Conservation (phyloP, 768 basidiomycete species). For the Termitomyces sp. region DNA sequence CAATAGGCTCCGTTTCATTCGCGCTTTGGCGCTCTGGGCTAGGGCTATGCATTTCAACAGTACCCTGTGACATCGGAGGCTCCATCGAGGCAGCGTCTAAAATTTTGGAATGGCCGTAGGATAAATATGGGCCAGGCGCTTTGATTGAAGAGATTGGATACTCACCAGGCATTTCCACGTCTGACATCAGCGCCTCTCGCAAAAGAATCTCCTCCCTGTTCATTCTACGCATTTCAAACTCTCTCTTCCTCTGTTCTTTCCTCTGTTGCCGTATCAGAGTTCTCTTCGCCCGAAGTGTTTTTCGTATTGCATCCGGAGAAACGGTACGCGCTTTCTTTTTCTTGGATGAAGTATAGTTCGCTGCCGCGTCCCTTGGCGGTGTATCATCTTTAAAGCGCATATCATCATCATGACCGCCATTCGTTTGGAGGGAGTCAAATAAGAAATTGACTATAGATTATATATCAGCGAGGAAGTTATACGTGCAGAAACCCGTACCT, state of each 20-base stretch:
- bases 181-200: slow-evolving; percentile 34
- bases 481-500: slow-evolving; percentile 29
- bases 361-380: slow-evolving; percentile 25
- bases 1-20: slow-evolving; percentile 10
- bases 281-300: slow-evolving; percentile 31
- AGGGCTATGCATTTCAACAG: slow-evolving; percentile 15
- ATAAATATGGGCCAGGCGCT: neutral
- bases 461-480: slow-evolving; percentile 1
- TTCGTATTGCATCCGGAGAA: slow-evolving; percentile 42
- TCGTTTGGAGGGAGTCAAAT: slow-evolving; percentile 31
- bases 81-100: slow-evolving; percentile 3
- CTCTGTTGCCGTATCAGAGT: slow-evolving; percentile 40
- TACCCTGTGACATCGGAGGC: slow-evolving; percentile 7
- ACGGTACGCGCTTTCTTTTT: slow-evolving; percentile 50
- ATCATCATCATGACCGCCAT: slow-evolving; percentile 27
- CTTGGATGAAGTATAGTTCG: slow-evolving; percentile 28
- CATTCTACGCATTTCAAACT: slow-evolving; percentile 35
- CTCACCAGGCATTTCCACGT: slow-evolving; percentile 22
- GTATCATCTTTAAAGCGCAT: slow-evolving; percentile 29
- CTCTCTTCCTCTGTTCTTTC: slow-evolving; percentile 34
- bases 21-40: slow-evolving; percentile 4
- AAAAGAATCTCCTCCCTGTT: slow-evolving; percentile 36
- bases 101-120: neutral
- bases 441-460: slow-evolving; percentile 27
- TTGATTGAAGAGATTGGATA: neutral